Evolutionary conservation across 116 monocot species (phyloP), one percentile per base, ranked within the genome.

Genomic region (Trichopus zeylanicus): DNA sequence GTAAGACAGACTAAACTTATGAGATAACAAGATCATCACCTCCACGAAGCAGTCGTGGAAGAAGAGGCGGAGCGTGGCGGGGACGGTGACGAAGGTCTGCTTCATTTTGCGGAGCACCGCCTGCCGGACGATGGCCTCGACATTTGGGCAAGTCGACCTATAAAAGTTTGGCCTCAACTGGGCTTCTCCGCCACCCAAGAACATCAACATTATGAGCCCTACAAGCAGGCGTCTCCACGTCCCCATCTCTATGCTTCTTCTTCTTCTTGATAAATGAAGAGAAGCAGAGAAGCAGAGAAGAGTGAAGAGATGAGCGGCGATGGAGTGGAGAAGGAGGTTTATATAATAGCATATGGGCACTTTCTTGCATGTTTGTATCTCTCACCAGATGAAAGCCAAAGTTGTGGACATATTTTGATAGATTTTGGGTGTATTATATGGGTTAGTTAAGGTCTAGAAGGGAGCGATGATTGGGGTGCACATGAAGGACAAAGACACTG

Each of bases 1-100:
- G 48, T 29, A 29, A 26, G 9, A 15, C 16, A 31, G 32, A 56
- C 5, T 29, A 56, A 6, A 6, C 27, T 27, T 31, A 33, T 11
- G 6, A 58, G 9, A 18, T 33, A 0, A 0, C 4, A 16, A 5
- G 7, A 30, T 60, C 0, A 16, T 21, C 59, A 89, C 89, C 71
- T 73, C 67, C 12, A 85, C 72, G 25, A 92, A 73, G 67, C 83
- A 80, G 55, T 85, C 80, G 48, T 85, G 85, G 63, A 85, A 85
- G 76, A 73, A 77, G 46, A 85, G 69, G 31, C 85, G 61, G 10
- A 91, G 73, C 9, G 83, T 80, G 5, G 78, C 87, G 0, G 92
- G 87, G 20, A 80, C 69, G 3, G 92, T 87, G 24, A 75, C 78
- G 54, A 78, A 68, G 0, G 83, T 92, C 55, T 66, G 66, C 2